These are phyloP conservation scores for Tylopilus balloui DNA, from an alignment of 768 basidiomycete genomes.

Conservation along the genomic window DNA sequence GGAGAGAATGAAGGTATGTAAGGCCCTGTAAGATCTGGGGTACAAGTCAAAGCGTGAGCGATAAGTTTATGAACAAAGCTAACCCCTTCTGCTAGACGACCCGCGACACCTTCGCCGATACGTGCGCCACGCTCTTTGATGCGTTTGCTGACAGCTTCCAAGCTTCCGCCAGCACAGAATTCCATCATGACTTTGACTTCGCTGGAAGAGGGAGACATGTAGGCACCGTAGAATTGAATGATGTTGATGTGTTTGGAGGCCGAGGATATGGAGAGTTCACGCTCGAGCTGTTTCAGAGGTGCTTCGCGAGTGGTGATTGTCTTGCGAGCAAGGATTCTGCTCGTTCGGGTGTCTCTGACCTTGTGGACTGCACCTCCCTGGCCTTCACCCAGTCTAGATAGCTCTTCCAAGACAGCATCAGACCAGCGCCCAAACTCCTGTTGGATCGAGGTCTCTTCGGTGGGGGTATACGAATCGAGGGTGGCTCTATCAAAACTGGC, in stretches of 20 bases:
- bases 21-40: constrained; percentile 83
- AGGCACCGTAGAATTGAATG: constrained; percentile 88
- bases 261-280: constrained; percentile 89
- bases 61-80: constrained; percentile 25
- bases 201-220: constrained; percentile 78
- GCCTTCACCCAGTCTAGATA: constrained; percentile 84
- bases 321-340: constrained; percentile 87
- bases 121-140: constrained; percentile 74
- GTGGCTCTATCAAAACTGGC: constrained; percentile 28
- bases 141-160: constrained; percentile 84
- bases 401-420: constrained; percentile 71
- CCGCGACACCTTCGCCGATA: constrained; percentile 84
- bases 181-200: constrained; percentile 98
- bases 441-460: constrained; percentile 33
- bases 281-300: constrained; percentile 85
- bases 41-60: constrained; percentile 6
- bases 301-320: constrained; percentile 89
- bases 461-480: constrained; percentile 32
- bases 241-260: constrained; percentile 83
- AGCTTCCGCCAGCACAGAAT: constrained; percentile 77
- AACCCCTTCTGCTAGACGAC: constrained; percentile 90
- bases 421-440: constrained; percentile 43
- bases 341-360: constrained; percentile 78
- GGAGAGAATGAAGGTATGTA: constrained; percentile 83
- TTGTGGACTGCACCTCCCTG: constrained; percentile 96